Percentiles rank a stretch among this genome's conserved stretches.
These are phyloP conservation scores for Porphyrellus sp. DNA, from an alignment of 1,284 basidiomycete genomes.

Conservation along the genomic window DNA sequence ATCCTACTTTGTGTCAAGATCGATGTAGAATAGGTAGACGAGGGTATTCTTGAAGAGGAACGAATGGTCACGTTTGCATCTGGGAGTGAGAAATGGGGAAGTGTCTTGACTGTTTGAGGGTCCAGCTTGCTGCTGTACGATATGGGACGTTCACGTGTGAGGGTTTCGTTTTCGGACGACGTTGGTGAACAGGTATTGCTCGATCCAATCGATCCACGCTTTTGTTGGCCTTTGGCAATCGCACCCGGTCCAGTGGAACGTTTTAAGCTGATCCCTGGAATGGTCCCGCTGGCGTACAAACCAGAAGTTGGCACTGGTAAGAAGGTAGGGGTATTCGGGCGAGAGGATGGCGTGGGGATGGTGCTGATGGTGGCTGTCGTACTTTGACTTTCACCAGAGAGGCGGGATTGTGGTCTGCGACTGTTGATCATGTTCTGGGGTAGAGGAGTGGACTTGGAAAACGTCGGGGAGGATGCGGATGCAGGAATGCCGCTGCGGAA, in stretches of 20 bases:
- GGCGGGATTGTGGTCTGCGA: constrained; percentile 64
- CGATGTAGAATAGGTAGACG: constrained; percentile 33
- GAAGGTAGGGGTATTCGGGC: constrained; percentile 72
- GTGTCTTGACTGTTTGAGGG: constrained; percentile 33
- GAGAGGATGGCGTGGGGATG: constrained; percentile 63
- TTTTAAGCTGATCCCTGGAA: constrained; percentile 48
- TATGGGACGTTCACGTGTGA: constrained; percentile 37
- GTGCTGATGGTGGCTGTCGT: constrained; percentile 57
- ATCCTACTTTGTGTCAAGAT: constrained; percentile 59
- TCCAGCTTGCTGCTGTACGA: constrained; percentile 39
- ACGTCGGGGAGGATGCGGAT: constrained; percentile 39
- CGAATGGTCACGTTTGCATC: constrained; percentile 54
- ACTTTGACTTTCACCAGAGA: constrained; percentile 58
- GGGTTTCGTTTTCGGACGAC: constrained; percentile 31
- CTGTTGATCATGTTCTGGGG: constrained; percentile 44
- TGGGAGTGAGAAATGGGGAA: constrained; percentile 41
- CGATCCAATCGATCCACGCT: constrained; percentile 59
- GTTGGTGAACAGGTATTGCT: constrained; percentile 37
- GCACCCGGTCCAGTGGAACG: constrained; percentile 50
- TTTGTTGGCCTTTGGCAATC: constrained; percentile 44
- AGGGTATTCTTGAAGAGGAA: constrained; percentile 41
- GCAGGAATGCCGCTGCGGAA: constrained; percentile 40
- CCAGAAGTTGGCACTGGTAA: constrained; percentile 60
- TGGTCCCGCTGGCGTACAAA: constrained; percentile 41
- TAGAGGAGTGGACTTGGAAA: constrained; percentile 35